phyloP scores from a whole-genome alignment of 495 filamentous ascomycete genomes.

The Penicillium bialowiezense region DNA sequence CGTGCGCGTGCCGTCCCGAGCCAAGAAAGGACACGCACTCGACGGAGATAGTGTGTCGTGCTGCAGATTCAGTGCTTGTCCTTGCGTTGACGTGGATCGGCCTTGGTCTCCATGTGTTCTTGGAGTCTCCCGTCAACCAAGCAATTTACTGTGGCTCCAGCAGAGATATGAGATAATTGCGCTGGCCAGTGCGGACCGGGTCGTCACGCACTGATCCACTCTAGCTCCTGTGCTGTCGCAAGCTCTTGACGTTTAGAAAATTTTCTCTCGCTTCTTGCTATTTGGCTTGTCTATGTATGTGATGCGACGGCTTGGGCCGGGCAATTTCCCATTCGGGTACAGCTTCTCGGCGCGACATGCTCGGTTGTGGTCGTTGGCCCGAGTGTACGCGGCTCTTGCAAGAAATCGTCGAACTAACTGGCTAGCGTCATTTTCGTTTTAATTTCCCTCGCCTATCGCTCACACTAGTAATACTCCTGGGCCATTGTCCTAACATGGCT shows the following conservation, averaged over 20 bases:
- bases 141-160: neutral
- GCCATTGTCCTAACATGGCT: no score
- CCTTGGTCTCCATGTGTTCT: neutral
- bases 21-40: constrained; percentile 4
- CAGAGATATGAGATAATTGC: neutral
- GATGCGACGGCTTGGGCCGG: neutral
- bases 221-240: neutral
- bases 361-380: neutral
- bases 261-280: neutral
- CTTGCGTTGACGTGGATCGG: constrained; percentile 4
- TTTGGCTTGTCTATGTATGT: neutral
- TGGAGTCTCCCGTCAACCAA: neutral
- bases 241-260: neutral
- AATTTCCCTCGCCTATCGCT: no score
- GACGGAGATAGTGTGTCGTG: neutral
- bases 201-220: constrained; percentile 6
- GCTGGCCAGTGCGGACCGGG: neutral
- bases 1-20: neutral
- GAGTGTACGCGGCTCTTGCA: neutral
- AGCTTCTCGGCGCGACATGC: neutral
- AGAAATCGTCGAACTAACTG: neutral
- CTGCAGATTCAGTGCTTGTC: neutral
- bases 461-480: no score
- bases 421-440: neutral
- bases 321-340: neutral